Percentiles rank a stretch among this genome's conserved stretches.
Conservation (phyloP, 2,329 filamentous ascomycete species). For the Aschersonia sp. region DNA sequence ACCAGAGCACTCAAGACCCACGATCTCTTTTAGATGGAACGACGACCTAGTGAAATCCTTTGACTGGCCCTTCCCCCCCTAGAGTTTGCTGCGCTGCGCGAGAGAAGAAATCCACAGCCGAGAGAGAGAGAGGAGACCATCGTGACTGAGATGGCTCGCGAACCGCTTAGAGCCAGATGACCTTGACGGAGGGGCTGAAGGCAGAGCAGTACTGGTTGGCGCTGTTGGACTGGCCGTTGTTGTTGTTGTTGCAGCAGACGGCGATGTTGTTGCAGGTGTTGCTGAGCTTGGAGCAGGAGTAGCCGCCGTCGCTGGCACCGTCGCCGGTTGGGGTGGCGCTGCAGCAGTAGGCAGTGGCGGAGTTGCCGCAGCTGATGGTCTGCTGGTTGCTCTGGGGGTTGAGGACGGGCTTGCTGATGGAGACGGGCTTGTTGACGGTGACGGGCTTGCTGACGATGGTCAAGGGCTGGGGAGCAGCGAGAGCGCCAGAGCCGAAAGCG, state of each 20-base stretch:
- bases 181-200: not conserved
- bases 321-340: not conserved
- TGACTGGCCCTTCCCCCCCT: not conserved
- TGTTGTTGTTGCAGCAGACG: constrained; percentile 1
- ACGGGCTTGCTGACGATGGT: not conserved
- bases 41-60: too few relatives aligned
- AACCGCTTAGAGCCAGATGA: not conserved
- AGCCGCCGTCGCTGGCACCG: not conserved
- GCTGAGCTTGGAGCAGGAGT: not conserved
- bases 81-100: too few relatives aligned
- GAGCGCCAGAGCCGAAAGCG: not conserved
- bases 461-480: not conserved
- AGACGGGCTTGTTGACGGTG: not conserved
- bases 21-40: too few relatives aligned
- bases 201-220: not conserved
- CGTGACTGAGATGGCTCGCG: not conserved
- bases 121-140: too few relatives aligned
- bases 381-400: not conserved
- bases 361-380: not conserved
- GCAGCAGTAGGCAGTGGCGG: not conserved
- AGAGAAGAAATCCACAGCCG: not conserved
- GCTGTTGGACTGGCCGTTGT: not conserved
- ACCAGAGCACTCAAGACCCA: not conserved
- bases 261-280: not conserved
- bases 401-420: not conserved